Percentiles rank a stretch among this genome's conserved stretches.
Evolutionary conservation across 208 protist species (phyloP).

Genomic region (Crithidia expoeki): DNA sequence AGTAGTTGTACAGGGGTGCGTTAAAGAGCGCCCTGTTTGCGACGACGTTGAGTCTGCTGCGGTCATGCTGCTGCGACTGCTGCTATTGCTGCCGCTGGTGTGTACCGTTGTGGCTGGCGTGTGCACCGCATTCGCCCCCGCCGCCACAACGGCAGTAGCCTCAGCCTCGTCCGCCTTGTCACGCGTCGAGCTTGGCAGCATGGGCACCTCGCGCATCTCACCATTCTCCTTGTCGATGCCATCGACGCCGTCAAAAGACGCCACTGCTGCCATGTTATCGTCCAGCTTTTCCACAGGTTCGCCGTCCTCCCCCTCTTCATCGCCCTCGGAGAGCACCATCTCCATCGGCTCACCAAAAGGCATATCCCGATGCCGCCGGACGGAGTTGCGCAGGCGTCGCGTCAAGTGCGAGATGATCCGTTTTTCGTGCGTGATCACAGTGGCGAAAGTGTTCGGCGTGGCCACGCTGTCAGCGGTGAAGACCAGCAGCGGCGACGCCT

Average conservation of each 20-base stretch:
- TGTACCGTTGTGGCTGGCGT: too few species aligned
- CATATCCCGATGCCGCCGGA: constrained; percentile 26
- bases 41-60: neutral
- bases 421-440: constrained; percentile 41
- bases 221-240: neutral
- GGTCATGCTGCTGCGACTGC: neutral
- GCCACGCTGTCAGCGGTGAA: constrained; percentile 64
- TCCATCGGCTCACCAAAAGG: constrained; percentile 28
- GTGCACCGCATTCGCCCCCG: neutral
- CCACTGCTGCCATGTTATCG: neutral
- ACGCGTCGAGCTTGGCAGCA: constrained; percentile 39
- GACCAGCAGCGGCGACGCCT: constrained; percentile 26
- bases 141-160: constrained; percentile 1
- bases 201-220: constrained; percentile 17
- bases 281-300: neutral
- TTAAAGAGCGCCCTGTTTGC: constrained; percentile 1
- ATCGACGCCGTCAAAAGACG: too few species aligned
- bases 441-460: constrained; percentile 70
- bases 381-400: constrained; percentile 24
- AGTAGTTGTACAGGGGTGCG: neutral
- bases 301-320: constrained; percentile 9
- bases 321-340: constrained; percentile 25
- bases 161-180: constrained; percentile 25
- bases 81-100: constrained; percentile 15
- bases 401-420: constrained; percentile 32